phyloP scores from a whole-genome alignment of 805 yeast genomes.

The Kockiozyma suomiensis region DNA sequence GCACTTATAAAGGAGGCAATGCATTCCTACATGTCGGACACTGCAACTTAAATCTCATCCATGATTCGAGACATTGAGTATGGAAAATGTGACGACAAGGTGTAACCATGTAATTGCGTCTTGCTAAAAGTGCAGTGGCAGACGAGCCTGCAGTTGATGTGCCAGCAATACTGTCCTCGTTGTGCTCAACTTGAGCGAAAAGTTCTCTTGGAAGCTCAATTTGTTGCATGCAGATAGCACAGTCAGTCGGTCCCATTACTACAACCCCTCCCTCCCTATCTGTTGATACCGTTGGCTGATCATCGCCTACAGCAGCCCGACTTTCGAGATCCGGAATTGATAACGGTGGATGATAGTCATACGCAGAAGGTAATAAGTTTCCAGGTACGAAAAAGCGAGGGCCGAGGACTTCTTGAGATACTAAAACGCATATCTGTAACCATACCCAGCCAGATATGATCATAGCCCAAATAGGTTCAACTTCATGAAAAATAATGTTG shows the following conservation, averaged over 20 bases:
- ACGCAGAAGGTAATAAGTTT: slow-evolving; percentile 71
- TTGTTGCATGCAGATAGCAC: slow-evolving; percentile 88
- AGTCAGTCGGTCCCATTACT: slow-evolving; percentile 48
- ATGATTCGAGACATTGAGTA: slow-evolving; percentile 79
- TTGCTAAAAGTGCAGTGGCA: slow-evolving; percentile 41
- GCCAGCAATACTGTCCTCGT: background rate
- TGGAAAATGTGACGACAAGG: slow-evolving; percentile 93
- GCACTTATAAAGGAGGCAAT: slow-evolving; percentile 78
- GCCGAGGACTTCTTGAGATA: slow-evolving; percentile 68
- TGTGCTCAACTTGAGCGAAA: background rate
- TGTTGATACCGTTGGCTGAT: slow-evolving; percentile 38
- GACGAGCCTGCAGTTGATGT: slow-evolving; percentile 34
- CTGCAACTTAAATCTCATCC: slow-evolving; percentile 92
- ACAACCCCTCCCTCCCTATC: slow-evolving; percentile 19
- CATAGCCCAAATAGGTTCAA: slow-evolving; percentile 56
- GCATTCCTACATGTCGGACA: slow-evolving; percentile 88
- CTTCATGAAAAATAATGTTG: slow-evolving; percentile 71
- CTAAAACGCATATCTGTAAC: slow-evolving; percentile 60
- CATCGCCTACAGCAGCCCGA: slow-evolving; percentile 41
- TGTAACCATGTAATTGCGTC: slow-evolving; percentile 51
- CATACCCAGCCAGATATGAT: slow-evolving; percentile 57
- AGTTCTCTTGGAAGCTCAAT: slow-evolving; percentile 53
- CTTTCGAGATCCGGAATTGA: slow-evolving; percentile 60
- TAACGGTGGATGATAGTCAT: slow-evolving; percentile 76
- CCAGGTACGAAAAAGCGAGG: slow-evolving; percentile 83